Evolutionary conservation across 345 rosid species (phyloP).

Genomic region (rapeseed (Brassica napus)): Da-Ae NC_063435.1:9479501-9480000

Average conservation of each 20-base stretch:
- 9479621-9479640: conserved; percentile 7
- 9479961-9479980: no score
- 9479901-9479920: no score
- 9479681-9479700: conserved; percentile 17
- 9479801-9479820: conserved; percentile 4
- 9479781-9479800: neutral
- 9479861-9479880: neutral
- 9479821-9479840: neutral
- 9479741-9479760: neutral
- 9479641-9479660: conserved; percentile 4
- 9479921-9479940: no score
- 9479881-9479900: neutral
- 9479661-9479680: conserved; percentile 20
- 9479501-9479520: conserved; percentile 9
- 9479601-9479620: conserved; percentile 12
- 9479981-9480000: no score
- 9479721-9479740: conserved; percentile 13
- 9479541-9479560: conserved; percentile 18
- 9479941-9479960: no score
- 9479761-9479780: neutral
- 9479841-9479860: neutral
- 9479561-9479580: conserved; percentile 6
- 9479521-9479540: conserved; percentile 2
- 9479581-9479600: conserved; percentile 11
- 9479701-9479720: neutral